phyloP scores from a whole-genome alignment of 805 yeast species.

The Kazachstania bromeliacearum region DNA sequence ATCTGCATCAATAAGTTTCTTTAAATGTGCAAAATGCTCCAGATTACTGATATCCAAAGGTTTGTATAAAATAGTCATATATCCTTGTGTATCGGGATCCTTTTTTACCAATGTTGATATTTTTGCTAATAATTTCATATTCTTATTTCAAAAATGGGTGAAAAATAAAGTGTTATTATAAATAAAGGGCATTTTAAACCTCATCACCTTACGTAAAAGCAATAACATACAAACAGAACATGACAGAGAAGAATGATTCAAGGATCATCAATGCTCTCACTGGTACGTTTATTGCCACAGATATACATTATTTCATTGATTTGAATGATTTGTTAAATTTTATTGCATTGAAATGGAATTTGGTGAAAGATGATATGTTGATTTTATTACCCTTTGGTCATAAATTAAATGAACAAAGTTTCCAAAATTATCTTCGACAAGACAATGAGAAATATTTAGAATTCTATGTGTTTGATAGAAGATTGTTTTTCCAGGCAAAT shows the following conservation, averaged over 20 bases:
- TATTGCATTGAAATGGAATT: slow-evolving; percentile 33
- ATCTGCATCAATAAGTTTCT: slow-evolving; percentile 55
- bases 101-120: too few relatives aligned
- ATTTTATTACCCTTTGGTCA: slow-evolving; percentile 59
- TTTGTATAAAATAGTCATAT: slow-evolving; percentile 15
- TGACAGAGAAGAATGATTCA: too few relatives aligned
- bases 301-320: slow-evolving; percentile 32
- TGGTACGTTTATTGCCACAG: slow-evolving; percentile 32
- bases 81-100: not conserved
- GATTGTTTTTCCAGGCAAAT: slow-evolving; percentile 36
- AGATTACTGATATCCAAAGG: slow-evolving; percentile 21
- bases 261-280: slow-evolving; percentile 38
- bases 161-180: too few relatives aligned
- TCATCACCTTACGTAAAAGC: not conserved
- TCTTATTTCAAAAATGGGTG: too few relatives aligned
- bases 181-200: too few relatives aligned
- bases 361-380: slow-evolving; percentile 32
- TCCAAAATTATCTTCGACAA: not conserved
- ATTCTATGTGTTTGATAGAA: slow-evolving; percentile 55
- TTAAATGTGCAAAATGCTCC: slow-evolving; percentile 39
- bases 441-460: slow-evolving; percentile 26
- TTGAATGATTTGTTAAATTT: slow-evolving; percentile 36
- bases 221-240: too few relatives aligned
- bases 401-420: slow-evolving; percentile 34
- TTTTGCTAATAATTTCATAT: too few relatives aligned